Percentiles rank a stretch among this genome's conserved stretches.
phyloP scores from a whole-genome alignment of 2,329 filamentous ascomycete genomes.

The Neophaeococcomyces aloes region DNA sequence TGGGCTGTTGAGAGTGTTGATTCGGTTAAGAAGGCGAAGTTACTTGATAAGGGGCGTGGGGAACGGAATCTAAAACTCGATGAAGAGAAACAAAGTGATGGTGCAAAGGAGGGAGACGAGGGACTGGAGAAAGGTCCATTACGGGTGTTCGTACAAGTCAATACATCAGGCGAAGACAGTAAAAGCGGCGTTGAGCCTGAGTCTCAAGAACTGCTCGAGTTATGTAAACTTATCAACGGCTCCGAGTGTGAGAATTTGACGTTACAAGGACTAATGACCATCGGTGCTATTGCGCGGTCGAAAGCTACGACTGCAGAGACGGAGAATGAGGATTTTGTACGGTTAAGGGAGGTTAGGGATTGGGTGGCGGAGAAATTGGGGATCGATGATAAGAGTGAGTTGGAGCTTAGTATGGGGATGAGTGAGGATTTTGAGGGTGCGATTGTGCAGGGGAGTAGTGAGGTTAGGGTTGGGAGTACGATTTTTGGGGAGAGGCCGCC shows the following conservation, averaged over 20 bases:
- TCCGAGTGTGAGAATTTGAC: constrained; percentile 56
- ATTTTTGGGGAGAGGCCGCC: constrained; percentile 80
- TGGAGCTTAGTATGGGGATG: constrained; percentile 98
- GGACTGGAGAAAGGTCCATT: too few species aligned
- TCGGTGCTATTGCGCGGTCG: constrained; percentile 83
- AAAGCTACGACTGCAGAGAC: constrained; percentile 59
- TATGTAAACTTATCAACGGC: constrained; percentile 63
- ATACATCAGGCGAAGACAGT: constrained; percentile 76
- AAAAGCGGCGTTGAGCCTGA: constrained; percentile 71
- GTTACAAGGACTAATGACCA: constrained; percentile 86
- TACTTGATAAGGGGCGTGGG: constrained; percentile 66
- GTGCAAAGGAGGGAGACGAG: constrained; percentile 19
- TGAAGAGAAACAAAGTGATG: constrained; percentile 24
- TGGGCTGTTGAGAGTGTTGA: constrained; percentile 90
- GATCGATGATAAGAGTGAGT: constrained; percentile 37
- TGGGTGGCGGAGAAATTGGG: constrained; percentile 54
- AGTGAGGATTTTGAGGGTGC: constrained; percentile 91
- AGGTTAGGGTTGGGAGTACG: constrained; percentile 85
- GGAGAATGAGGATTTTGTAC: constrained; percentile 85
- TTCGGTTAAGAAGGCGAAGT: constrained; percentile 71
- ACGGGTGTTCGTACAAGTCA: constrained; percentile 81
- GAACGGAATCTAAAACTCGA: constrained; percentile 35
- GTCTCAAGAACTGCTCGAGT: constrained; percentile 31
- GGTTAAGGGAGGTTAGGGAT: constrained; percentile 59
- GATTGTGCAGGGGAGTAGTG: constrained; percentile 68